A percentile compares a stretch with the other conserved stretches of the same genome.
Conservation (phyloP, 2,329 filamentous ascomycete genomes). For the Fusarium poae region DNA sequence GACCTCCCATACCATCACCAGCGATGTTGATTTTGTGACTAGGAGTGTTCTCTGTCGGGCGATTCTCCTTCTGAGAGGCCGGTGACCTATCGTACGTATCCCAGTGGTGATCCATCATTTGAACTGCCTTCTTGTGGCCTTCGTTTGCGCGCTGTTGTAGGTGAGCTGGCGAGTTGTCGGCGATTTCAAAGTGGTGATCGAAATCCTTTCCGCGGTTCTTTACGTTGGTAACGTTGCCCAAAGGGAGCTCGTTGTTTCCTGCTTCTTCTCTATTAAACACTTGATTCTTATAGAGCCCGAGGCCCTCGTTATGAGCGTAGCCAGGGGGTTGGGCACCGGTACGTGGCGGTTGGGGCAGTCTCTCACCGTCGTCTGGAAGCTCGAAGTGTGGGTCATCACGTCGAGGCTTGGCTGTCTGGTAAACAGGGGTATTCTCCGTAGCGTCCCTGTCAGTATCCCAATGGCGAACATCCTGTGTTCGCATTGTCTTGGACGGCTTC, state of each 20-base stretch:
- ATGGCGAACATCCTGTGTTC: slow-evolving; percentile 79
- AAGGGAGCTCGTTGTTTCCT: slow-evolving; percentile 59
- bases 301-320: slow-evolving; percentile 73
- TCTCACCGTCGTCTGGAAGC: slow-evolving; percentile 79
- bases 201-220: slow-evolving; percentile 82
- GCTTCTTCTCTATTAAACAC: slow-evolving; percentile 72
- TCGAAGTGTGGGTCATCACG: slow-evolving; percentile 89
- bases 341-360: slow-evolving; percentile 63
- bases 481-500: slow-evolving; percentile 68
- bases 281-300: slow-evolving; percentile 81
- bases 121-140: slow-evolving; percentile 76
- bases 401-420: slow-evolving; percentile 75
- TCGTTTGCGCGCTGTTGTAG: slow-evolving; percentile 63
- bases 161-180: slow-evolving; percentile 72
- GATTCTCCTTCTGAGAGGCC: slow-evolving; percentile 65
- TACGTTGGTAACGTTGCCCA: slow-evolving; percentile 78
- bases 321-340: slow-evolving; percentile 63
- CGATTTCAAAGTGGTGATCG: slow-evolving; percentile 80
- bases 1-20: slow-evolving; percentile 76
- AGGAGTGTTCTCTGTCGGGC: slow-evolving; percentile 60
- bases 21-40: slow-evolving; percentile 59
- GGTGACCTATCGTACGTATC: slow-evolving; percentile 68
- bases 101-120: slow-evolving; percentile 79
- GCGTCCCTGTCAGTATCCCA: slow-evolving; percentile 78
- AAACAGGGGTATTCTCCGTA: slow-evolving; percentile 67